Evolutionary conservation across 257 asterid genomes (phyloP).

Genomic region (Nicotiana knightiana): DNA sequence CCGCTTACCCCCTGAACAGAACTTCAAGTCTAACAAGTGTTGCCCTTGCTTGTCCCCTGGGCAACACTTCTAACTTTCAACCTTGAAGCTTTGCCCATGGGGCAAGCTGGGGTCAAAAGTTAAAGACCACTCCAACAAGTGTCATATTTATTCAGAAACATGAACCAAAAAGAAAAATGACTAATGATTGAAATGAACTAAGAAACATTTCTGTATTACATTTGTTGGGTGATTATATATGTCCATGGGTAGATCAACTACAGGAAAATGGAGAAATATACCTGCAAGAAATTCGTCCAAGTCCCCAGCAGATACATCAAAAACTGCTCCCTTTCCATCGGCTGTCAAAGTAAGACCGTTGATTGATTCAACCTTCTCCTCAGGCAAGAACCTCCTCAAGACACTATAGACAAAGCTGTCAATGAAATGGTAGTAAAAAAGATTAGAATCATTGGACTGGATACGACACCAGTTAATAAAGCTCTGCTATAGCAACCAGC

Average conservation of each 20-base stretch:
- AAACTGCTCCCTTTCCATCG: conserved; percentile 88
- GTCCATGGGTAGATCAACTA: neutral
- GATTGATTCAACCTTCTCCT: conserved; percentile 81
- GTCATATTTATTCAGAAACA: too few species aligned
- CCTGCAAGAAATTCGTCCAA: conserved; percentile 67
- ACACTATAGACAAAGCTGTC: conserved; percentile 61
- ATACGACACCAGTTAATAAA: neutral
- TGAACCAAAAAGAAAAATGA: neutral
- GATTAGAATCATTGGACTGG: neutral
- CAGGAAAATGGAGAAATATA: conserved; percentile 19
- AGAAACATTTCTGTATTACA: neutral
- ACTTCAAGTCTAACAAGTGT: too few species aligned
- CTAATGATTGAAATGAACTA: neutral
- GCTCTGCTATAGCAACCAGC: neutral
- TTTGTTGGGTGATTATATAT: neutral
- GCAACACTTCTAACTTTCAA: too few species aligned
- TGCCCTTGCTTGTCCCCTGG: too few species aligned
- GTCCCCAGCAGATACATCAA: conserved; percentile 69
- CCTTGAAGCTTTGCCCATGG: too few species aligned
- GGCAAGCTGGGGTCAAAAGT: too few species aligned
- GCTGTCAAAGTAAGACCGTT: conserved; percentile 84
- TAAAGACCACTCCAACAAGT: too few species aligned
- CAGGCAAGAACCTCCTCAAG: conserved; percentile 79
- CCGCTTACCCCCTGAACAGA: too few species aligned
- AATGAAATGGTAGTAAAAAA: neutral